Conservation (phyloP, 2,329 filamentous ascomycete genomes). For the Phialophora verrucosa region DNA sequence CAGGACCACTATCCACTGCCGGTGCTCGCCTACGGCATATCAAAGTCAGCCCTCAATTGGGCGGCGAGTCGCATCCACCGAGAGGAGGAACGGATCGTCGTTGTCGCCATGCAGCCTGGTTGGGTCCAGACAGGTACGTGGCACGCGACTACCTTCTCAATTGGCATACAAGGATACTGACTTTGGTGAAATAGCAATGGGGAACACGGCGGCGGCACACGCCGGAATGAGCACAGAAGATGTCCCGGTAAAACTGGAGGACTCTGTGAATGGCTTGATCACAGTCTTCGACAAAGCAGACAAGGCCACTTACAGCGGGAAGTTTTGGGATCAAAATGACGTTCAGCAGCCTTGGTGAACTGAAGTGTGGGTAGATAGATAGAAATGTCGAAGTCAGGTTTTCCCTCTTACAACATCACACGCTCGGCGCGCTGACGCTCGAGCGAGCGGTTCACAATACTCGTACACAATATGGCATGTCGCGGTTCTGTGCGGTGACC, state of each 20-base stretch:
- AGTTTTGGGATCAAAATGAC: constrained; percentile 31
- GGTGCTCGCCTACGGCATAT: constrained; percentile 39
- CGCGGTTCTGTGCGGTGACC: not conserved
- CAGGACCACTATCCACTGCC: constrained; percentile 38
- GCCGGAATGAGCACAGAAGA: constrained; percentile 24
- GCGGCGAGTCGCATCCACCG: constrained; percentile 37
- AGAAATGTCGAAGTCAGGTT: not conserved
- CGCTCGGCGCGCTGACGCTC: not conserved
- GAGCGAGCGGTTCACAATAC: not conserved
- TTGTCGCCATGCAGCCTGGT: constrained; percentile 44
- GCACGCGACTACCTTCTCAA: not conserved
- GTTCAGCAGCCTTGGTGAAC: constrained; percentile 28
- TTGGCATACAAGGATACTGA: not conserved
- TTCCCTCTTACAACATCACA: not conserved
- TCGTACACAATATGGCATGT: not conserved
- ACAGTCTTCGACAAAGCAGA: constrained; percentile 29
- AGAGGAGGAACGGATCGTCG: constrained; percentile 38
- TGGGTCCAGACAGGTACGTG: constrained; percentile 41
- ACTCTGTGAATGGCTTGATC: constrained; percentile 30
- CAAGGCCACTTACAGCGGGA: constrained; percentile 30
- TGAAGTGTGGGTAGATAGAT: not conserved
- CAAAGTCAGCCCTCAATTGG: constrained; percentile 39
- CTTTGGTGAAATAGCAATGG: constrained; percentile 40
- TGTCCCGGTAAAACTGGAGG: constrained; percentile 28
- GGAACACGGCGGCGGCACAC: constrained; percentile 19